Conservation (phyloP, 208 protist species). For the Trypanosoma congolense region DNA sequence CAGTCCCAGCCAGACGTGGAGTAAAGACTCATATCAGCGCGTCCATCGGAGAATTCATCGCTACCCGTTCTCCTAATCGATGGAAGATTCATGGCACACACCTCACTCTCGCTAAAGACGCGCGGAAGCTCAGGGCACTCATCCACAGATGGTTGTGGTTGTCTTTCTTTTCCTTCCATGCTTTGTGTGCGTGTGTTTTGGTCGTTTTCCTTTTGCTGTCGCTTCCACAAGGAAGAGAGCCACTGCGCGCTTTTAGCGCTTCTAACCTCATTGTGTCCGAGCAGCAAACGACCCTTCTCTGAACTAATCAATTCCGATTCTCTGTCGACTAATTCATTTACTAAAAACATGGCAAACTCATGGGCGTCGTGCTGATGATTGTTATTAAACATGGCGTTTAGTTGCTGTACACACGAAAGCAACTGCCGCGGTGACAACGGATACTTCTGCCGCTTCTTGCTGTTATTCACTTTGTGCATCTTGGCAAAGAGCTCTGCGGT, state of each 20-base stretch:
- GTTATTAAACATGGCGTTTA: conserved; percentile 71
- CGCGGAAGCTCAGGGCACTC: neutral
- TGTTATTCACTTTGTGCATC: conserved; percentile 87
- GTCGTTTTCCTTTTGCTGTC: neutral
- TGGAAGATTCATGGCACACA: neutral
- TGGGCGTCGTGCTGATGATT: conserved; percentile 88
- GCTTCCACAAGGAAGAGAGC: conserved; percentile 10
- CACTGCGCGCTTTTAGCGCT: conserved; percentile 34
- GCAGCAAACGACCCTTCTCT: conserved; percentile 51
- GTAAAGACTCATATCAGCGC: neutral
- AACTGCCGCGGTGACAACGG: conserved; percentile 40
- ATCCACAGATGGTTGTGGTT: neutral
- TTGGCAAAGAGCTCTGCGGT: conserved; percentile 64
- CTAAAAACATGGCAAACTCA: conserved; percentile 86
- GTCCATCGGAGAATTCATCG: neutral
- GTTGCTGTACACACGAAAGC: conserved; percentile 38
- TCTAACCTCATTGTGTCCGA: conserved; percentile 27
- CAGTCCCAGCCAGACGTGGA: neutral
- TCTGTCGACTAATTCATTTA: conserved; percentile 81
- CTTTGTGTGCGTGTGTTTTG: neutral
- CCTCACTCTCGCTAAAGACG: neutral
- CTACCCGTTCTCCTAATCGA: neutral
- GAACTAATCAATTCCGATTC: conserved; percentile 68
- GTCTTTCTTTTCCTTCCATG: neutral
- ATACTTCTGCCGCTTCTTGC: conserved; percentile 31